Evolutionary conservation across 2,329 filamentous ascomycete species (phyloP).

Genomic region (Epichloe glyceriae): DNA sequence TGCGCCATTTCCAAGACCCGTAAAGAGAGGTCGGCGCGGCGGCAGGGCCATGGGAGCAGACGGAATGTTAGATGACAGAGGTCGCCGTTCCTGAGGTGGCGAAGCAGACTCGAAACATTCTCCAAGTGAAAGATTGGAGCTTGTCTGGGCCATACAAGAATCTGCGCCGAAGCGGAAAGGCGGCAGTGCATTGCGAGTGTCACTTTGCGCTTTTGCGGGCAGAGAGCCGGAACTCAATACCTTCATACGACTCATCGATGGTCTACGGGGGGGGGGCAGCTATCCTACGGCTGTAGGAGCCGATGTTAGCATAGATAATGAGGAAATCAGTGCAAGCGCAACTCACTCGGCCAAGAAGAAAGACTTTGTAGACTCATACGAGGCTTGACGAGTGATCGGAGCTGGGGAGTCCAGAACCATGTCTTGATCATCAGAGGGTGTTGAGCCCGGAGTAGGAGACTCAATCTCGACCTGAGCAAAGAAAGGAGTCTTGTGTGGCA

Average conservation of each 20-base stretch:
- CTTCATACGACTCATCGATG: constrained; percentile 63
- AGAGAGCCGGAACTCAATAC: constrained; percentile 57
- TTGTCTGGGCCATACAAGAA: constrained; percentile 15
- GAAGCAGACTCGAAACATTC: constrained; percentile 69
- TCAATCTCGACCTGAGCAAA: constrained; percentile 51
- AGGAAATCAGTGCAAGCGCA: constrained; percentile 9
- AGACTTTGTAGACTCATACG: constrained; percentile 36
- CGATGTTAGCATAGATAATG: constrained; percentile 9
- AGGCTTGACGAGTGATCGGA: constrained; percentile 31
- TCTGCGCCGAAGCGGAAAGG: constrained; percentile 59
- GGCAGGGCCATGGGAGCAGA: constrained; percentile 41
- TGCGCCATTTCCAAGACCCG: constrained; percentile 37
- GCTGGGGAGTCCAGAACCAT: constrained; percentile 46
- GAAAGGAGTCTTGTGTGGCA: constrained; percentile 75
- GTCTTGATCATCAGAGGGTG: constrained; percentile 27
- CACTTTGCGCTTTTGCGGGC: constrained; percentile 44
- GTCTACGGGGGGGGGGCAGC: constrained; percentile 56
- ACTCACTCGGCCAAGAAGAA: constrained; percentile 40
- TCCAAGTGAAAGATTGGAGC: constrained; percentile 47
- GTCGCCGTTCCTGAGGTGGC: constrained; percentile 56
- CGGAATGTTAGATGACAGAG: constrained; percentile 47
- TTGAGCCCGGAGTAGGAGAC: constrained; percentile 55
- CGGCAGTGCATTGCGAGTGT: constrained; percentile 45
- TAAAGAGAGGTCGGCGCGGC: constrained; percentile 53
- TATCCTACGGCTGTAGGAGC: constrained; percentile 45